Base-by-base conservation (phyloP, 371 early-diverging fungal genomes). In the Batkoa obscura region DNA sequence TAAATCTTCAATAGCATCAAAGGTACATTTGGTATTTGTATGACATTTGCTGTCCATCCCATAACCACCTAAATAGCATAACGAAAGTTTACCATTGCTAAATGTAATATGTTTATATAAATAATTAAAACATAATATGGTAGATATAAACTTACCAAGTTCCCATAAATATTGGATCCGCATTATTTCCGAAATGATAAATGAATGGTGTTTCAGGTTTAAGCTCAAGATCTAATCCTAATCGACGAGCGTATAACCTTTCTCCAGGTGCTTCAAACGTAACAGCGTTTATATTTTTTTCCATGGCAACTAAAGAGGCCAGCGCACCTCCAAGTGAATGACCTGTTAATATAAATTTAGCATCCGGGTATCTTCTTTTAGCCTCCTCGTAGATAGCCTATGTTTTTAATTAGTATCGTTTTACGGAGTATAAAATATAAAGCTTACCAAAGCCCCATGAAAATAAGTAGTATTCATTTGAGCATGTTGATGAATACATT, bases 321-420 rank as follows among this genome's bases (percentile, higher is more conserved):
- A 94, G 59, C 0, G 88, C 78, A 0, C 94, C 94, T 35, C 95
- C 95, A 0, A 94, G 74, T 2, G 86, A 86, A 64, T 94, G 95
- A 8, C 95, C 95, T 1, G 90, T 80, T n/a, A 92, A 50, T 73
- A 86, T 83, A 23, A 91, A 72, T 3, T 71, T 68, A 0, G 83
- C 74, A n/a, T 72, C 58, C 0, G 81, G 81, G 59, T 82, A 86
- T 43, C 69, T 62, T 1, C 64, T 58, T 1, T 59, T 45, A 5
- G 58, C 43, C 17, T 59, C 59, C 5, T 62, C 56, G 6, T 50
- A 58, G 10, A 58, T 58, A 36, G 15, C 13, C 58, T 58, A 35
- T 35, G 12, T 2, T 36, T 10, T 17, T n/a, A 12, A 41, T 38
- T 38, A 34, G 12, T 13, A 15, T 12, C 12, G 43, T 41, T 55